phyloP scores from a whole-genome alignment of 371 early-diverging fungal species.

The Zychaea mexicana region DNA sequence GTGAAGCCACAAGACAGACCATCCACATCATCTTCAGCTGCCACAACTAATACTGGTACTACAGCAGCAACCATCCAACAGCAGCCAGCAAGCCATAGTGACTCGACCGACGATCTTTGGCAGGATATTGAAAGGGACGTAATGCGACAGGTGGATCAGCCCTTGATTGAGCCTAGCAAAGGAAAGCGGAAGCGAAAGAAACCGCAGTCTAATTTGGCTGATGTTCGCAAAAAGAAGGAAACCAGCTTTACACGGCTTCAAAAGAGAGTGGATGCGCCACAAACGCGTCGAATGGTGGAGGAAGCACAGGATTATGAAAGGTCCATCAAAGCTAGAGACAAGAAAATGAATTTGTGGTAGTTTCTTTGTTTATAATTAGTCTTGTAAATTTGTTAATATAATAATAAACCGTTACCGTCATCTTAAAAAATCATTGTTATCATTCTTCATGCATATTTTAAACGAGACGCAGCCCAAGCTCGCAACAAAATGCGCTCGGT shows the following conservation, averaged over 20 bases:
- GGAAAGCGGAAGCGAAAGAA: slow-evolving; percentile 21
- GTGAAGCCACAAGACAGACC: not conserved
- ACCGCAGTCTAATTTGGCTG: slow-evolving; percentile 41
- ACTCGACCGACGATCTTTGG: slow-evolving; percentile 45
- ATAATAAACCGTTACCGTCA: not conserved
- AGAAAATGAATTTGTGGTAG: slow-evolving; percentile 19
- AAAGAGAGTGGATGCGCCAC: slow-evolving; percentile 30
- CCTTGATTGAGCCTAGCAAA: slow-evolving; percentile 28
- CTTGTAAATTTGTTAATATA: too few relatives aligned
- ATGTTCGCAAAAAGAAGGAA: slow-evolving; percentile 56
- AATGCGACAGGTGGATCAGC: slow-evolving; percentile 45
- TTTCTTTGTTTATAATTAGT: too few relatives aligned
- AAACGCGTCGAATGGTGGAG: slow-evolving; percentile 28
- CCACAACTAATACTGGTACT: too few relatives aligned
- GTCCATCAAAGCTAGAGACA: slow-evolving; percentile 26
- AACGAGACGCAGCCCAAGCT: too few relatives aligned
- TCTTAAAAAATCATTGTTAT: too few relatives aligned
- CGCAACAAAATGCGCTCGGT: too few relatives aligned
- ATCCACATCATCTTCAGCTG: not conserved
- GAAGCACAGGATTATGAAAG: slow-evolving; percentile 42
- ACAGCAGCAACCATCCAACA: not conserved
- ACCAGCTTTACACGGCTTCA: slow-evolving; percentile 44
- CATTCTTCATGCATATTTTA: not conserved
- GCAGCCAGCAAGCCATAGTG: not conserved
- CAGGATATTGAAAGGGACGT: slow-evolving; percentile 61